Base-by-base conservation (phyloP, 352 stramenopile species). In the Pythium brassicae region DNA sequence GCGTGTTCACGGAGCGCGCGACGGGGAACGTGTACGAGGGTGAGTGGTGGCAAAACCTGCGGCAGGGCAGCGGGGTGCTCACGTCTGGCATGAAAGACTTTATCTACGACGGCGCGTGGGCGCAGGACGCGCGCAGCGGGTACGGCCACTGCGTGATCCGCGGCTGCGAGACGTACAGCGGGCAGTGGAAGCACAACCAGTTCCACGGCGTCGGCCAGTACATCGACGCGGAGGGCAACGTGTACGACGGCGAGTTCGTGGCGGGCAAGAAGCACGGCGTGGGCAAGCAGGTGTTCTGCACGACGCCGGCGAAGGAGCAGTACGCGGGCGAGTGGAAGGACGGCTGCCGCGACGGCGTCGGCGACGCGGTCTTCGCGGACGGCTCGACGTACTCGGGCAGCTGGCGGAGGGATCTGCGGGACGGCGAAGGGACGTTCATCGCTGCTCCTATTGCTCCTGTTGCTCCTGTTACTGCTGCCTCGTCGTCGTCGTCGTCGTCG, bases 181-280 rank as follows among this genome's bases (percentile, higher is more conserved):
- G 86, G 0, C 44, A 86, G 25, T 96, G 86, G 86, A 57, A 61
- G 6, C 56, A 57, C 10, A 92, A 92, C 51, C 69, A 84, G 39
- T 96, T 94, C 40, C 76, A 96, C 45, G 86, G 86, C 9, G 65
- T 55, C 5, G 86, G 86, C 20, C 88, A 80, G 37, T 90, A 90
- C 59, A 89, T 87, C 19, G 84, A 94, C 52, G 83, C 84, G 0
- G 81, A 92, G 48, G 86, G 86, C 2, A 76, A 74, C 29, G 73
- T 92, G 34, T 96, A 93, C 57, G 81, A 93, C 34, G 86, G 86
- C 34, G 86, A 95, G 68, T 94, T 92, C 59, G 66, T 63, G 0
- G 53, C 53, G 15, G 86, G 86, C 34, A 76, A 87, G 56, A 92
- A 92, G 57, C 73, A 96, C 22, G 86, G 86, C 32, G 69, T 86